Evolutionary conservation across 2,329 filamentous ascomycete genomes (phyloP).

Genomic region (Pseudogymnoascus sp.): DNA sequence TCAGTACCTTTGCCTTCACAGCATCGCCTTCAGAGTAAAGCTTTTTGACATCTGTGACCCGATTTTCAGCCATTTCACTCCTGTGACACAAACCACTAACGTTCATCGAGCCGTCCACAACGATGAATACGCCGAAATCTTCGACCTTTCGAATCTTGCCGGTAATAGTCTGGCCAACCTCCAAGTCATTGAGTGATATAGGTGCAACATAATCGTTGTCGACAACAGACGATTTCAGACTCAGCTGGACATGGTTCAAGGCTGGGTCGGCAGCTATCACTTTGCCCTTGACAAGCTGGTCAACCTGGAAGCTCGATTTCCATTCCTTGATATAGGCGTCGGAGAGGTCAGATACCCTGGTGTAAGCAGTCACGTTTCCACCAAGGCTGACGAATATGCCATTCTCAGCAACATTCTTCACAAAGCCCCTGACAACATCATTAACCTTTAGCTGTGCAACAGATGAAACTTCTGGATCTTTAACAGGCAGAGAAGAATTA

Average conservation of each 20-base stretch:
- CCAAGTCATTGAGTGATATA: slow-evolving; percentile 67
- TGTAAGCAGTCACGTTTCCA: slow-evolving; percentile 70
- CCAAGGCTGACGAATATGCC: slow-evolving; percentile 82
- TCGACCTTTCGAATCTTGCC: slow-evolving; percentile 90
- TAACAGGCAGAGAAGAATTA: slow-evolving; percentile 72
- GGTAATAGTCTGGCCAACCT: slow-evolving; percentile 71
- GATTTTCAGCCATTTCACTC: slow-evolving; percentile 80
- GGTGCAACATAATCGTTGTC: slow-evolving; percentile 70
- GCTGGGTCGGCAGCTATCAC: slow-evolving; percentile 62
- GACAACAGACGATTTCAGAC: slow-evolving; percentile 74
- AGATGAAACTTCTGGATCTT: slow-evolving; percentile 69
- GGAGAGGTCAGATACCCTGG: slow-evolving; percentile 80
- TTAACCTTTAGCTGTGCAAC: slow-evolving; percentile 65
- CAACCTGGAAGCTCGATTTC: slow-evolving; percentile 80
- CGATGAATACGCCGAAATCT: slow-evolving; percentile 89
- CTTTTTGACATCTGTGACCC: slow-evolving; percentile 75
- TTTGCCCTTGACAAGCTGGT: slow-evolving; percentile 85
- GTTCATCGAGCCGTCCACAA: slow-evolving; percentile 77
- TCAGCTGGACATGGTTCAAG: slow-evolving; percentile 71
- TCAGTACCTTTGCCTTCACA: slow-evolving; percentile 87
- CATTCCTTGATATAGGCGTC: slow-evolving; percentile 91
- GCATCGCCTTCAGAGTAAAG: slow-evolving; percentile 82
- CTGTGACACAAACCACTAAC: slow-evolving; percentile 90
- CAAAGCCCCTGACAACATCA: slow-evolving; percentile 79
- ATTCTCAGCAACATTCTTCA: slow-evolving; percentile 82